Evolutionary conservation across 306 rosid genomes (phyloP), one percentile per base, ranked within the genome.

Genomic region (Castanopsis chinensis): DNA sequence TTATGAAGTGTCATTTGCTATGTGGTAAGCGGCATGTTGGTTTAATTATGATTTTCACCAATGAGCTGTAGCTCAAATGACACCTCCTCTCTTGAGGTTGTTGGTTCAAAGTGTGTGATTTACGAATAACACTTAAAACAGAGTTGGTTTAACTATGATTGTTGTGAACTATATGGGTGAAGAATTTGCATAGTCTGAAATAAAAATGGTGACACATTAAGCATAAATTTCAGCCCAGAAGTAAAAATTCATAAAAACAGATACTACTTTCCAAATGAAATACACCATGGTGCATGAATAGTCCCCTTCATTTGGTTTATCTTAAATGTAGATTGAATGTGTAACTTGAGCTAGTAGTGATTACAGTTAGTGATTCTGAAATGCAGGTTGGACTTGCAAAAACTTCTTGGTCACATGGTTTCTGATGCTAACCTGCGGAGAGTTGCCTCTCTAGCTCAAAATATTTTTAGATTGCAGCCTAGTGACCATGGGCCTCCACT

Each of bases 341-440:
- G 75, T 52, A 15, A 11, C 6, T 18, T 73, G 35, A 67, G 10
- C 18, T 15, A 54, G 49, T 25, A 52, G 70, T 77, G 74, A 83
- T 76, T 76, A 23, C 12, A 45, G 75, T 51, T 58, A 69, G 51
- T 28, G 32, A 71, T 25, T 55, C 74, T 87, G 84, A 41, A 83
- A 69, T 70, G 80, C 89, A 95, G 99, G 87, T 77, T 77, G 76
- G 95, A 92, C 79, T 84, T 92, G 86, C 89, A 91, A 85, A 92
- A 80, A 57, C 83, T 88, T 74, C 69, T 89, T 11, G 95, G 97
- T 70, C 91, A 86, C 56, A 32, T 86, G 61, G 87, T 91, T 83
- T 82, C 90, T 69, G 95, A 91, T 79, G 81, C 86, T 59, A 86
- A 80, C 83, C 77, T 92, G 90, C 75, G 83, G 83, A 89, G 87